These are phyloP conservation scores for Cylindrotheca fusiformis DNA, from an alignment of 108 stramenopile species.

Conservation along the genomic window DNA sequence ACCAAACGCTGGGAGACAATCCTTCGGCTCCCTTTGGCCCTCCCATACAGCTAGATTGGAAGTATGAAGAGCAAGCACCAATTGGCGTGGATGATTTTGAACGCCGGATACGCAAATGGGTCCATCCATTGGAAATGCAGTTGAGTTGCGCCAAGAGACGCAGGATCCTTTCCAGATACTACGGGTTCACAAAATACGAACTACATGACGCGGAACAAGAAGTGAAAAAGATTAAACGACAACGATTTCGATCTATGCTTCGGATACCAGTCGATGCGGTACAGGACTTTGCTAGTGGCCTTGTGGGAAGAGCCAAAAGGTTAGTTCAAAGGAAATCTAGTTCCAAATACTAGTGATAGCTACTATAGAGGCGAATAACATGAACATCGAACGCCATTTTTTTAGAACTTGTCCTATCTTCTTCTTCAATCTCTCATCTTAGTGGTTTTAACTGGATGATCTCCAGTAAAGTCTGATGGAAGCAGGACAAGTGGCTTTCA, in stretches of 20 bases:
- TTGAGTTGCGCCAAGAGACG: not conserved
- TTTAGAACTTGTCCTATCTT: too few species aligned
- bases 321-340: not conserved
- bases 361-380: too few species aligned
- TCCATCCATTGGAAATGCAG: not conserved
- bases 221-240: not conserved
- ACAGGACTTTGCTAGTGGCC: not conserved
- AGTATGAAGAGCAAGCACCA: constrained; percentile 16
- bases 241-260: not conserved
- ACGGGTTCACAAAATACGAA: not conserved
- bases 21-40: constrained; percentile 42
- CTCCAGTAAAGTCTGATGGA: too few species aligned
- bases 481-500: too few species aligned
- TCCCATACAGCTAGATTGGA: constrained; percentile 51
- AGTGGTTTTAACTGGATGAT: too few species aligned
- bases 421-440: too few species aligned
- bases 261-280: not conserved
- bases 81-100: constrained; percentile 8
- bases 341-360: too few species aligned
- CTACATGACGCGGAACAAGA: not conserved
- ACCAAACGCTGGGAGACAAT: constrained; percentile 51
- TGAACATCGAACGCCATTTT: too few species aligned
- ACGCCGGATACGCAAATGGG: not conserved
- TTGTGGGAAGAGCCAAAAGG: not conserved
- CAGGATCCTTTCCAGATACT: not conserved